Conservation (phyloP, 768 basidiomycete species). For the Tylopilus cervinicoccineus region DNA sequence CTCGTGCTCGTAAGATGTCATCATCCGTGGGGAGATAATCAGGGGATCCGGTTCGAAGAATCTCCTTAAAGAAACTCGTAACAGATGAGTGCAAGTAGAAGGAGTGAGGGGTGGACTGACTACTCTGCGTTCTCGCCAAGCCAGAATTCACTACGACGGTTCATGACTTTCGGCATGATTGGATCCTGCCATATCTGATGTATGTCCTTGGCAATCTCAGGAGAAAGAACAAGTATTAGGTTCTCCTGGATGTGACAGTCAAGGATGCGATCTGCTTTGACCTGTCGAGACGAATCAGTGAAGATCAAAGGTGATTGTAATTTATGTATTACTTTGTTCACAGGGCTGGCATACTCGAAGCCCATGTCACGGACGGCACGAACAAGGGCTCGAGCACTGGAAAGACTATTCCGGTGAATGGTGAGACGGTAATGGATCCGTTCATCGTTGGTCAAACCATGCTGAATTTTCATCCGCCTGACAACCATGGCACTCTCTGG, state of each 20-base stretch:
- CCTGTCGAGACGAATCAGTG: background rate
- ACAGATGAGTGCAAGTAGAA: background rate
- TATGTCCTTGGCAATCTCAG: background rate
- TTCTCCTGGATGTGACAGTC: background rate
- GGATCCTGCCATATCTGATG: constrained; percentile 4
- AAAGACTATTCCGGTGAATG: background rate
- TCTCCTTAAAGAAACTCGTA: background rate
- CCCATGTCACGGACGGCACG: background rate
- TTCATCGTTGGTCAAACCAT: constrained; percentile 1
- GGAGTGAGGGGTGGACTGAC: background rate
- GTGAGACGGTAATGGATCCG: background rate
- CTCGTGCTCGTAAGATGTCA: background rate
- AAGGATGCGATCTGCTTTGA: background rate
- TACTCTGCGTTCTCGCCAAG: background rate
- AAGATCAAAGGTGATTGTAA: background rate
- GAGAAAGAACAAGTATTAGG: background rate
- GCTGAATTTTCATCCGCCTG: constrained; percentile 3
- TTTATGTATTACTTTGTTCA: background rate
- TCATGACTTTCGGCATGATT: background rate
- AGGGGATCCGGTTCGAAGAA: constrained; percentile 1
- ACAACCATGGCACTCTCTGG: background rate
- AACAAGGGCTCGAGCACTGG: background rate
- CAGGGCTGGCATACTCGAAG: background rate
- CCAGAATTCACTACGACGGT: background rate
- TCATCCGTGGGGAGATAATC: background rate